Conservation (phyloP, 345 rosid genomes). For the Conringia planisiliqua region DNA sequence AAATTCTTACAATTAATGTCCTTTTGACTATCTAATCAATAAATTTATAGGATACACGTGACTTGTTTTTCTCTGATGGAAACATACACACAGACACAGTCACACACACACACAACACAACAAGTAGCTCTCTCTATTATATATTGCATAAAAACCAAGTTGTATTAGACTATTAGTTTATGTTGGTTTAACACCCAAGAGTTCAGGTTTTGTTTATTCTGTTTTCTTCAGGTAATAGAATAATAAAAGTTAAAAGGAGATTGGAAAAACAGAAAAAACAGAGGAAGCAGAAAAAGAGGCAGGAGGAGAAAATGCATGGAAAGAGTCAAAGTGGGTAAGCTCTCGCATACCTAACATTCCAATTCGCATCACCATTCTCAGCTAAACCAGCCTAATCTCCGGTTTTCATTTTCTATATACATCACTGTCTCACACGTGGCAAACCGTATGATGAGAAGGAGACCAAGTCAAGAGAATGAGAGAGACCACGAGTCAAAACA, state of each 20-base stretch:
- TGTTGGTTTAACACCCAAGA: not conserved
- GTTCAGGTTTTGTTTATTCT: not conserved
- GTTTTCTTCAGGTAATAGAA: not conserved
- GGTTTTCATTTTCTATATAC: not conserved
- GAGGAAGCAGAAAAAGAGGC: not conserved
- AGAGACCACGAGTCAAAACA: not conserved
- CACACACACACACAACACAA: conserved; percentile 12
- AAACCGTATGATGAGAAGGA: not conserved
- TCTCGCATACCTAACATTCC: conserved; percentile 26
- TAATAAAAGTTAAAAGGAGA: not conserved
- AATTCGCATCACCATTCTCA: conserved; percentile 26
- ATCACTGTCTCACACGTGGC: conserved; percentile 14
- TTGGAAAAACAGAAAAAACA: not conserved
- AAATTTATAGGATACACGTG: conserved; percentile 21
- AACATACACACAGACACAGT: not conserved
- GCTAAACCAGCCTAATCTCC: conserved; percentile 33
- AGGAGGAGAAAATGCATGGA: conserved; percentile 19
- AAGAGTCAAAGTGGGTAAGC: conserved; percentile 40
- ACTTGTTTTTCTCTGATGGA: not conserved
- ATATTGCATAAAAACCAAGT: conserved; percentile 3
- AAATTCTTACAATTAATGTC: conserved; percentile 2
- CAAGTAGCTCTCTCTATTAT: not conserved
- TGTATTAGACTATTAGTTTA: conserved; percentile 6
- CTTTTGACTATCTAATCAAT: conserved; percentile 3
- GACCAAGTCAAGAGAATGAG: not conserved